Conservation (phyloP, 2,329 filamentous ascomycete genomes). For the Dryadomyces quercivorus region DNA sequence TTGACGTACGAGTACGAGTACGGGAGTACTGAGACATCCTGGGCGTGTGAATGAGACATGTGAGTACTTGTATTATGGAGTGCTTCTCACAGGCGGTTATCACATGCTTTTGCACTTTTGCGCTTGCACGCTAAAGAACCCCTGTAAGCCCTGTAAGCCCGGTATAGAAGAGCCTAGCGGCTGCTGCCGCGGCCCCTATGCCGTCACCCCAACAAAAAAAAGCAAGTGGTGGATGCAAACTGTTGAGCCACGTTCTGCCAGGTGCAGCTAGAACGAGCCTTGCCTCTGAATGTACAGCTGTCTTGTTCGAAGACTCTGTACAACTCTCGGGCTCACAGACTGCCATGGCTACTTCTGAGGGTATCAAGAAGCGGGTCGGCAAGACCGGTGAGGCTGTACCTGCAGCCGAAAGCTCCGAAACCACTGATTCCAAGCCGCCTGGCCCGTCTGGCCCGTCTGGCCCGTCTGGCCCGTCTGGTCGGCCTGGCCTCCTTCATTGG, state of each 20-base stretch:
- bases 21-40: too few species aligned
- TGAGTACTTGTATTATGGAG: neutral
- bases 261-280: neutral
- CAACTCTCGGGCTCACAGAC: neutral
- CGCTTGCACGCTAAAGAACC: conserved; percentile 26
- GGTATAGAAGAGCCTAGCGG: neutral
- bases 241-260: neutral
- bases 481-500: conserved; percentile 32
- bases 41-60: too few species aligned
- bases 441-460: conserved; percentile 6
- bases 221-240: neutral
- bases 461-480: conserved; percentile 6
- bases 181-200: neutral
- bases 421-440: neutral
- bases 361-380: too few species aligned
- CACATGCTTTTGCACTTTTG: neutral
- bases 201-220: neutral
- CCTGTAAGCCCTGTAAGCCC: neutral
- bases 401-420: neutral
- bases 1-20: neutral
- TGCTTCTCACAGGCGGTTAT: neutral
- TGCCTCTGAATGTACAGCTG: neutral
- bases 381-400: neutral
- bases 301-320: too few species aligned
- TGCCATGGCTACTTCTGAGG: neutral